Evolutionary conservation across 768 basidiomycete species (phyloP).

Genomic region (Calocybe cyanea): DNA sequence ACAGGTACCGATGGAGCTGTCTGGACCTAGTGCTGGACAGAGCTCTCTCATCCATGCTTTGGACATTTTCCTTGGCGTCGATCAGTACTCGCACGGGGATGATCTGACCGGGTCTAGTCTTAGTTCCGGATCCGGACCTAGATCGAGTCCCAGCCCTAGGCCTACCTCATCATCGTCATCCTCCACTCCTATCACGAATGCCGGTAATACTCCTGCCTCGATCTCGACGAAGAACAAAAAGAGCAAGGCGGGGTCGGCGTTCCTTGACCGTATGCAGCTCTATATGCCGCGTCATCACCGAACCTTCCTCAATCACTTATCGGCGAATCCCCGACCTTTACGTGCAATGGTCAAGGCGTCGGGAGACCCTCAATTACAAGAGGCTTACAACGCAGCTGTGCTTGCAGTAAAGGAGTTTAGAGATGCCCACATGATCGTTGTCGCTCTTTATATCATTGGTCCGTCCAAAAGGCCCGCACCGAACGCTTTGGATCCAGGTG

Average conservation of each 20-base stretch:
- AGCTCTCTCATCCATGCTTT: constrained; percentile 75
- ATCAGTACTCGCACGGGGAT: constrained; percentile 38
- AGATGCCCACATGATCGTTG: constrained; percentile 78
- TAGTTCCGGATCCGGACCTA: too few relatives aligned
- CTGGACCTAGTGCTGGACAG: constrained; percentile 84
- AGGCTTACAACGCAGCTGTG: constrained; percentile 68
- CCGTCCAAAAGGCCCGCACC: constrained; percentile 49
- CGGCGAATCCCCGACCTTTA: constrained; percentile 55
- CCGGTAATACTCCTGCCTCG: too few relatives aligned
- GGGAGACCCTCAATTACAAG: constrained; percentile 33
- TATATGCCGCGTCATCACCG: constrained; percentile 89
- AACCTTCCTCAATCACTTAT: constrained; percentile 67
- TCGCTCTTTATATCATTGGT: constrained; percentile 71
- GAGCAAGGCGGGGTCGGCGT: constrained; percentile 28
- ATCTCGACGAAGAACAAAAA: too few relatives aligned
- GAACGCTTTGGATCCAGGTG: constrained; percentile 16
- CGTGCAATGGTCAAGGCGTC: constrained; percentile 47
- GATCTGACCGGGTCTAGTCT: constrained; percentile 22
- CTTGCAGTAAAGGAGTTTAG: constrained; percentile 68
- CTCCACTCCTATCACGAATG: too few relatives aligned
- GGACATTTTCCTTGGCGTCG: constrained; percentile 71
- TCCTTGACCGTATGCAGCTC: constrained; percentile 70
- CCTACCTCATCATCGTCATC: constrained; percentile 14
- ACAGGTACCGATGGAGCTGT: constrained; percentile 50
- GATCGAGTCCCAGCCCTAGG: too few relatives aligned